A percentile compares a stretch with the other conserved stretches of the same genome.
These are phyloP conservation scores for Cercospora sesami DNA, from an alignment of 2,329 filamentous ascomycete species.

Conservation along the genomic window DNA sequence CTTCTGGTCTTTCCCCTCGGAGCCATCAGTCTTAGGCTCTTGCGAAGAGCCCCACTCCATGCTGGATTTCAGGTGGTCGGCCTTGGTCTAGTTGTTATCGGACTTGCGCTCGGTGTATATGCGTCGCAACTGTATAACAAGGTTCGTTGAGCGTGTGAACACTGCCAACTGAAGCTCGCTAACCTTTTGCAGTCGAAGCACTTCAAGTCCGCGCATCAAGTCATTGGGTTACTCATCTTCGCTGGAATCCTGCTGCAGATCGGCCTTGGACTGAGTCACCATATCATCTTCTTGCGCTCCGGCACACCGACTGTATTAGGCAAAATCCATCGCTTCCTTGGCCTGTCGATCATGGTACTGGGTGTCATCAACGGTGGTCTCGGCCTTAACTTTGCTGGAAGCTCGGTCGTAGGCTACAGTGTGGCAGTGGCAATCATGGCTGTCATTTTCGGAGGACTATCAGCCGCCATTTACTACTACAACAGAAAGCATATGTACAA, in stretches of 20 bases:
- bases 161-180: neutral
- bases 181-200: slow-evolving; percentile 40
- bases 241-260: slow-evolving; percentile 40
- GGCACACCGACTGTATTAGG: slow-evolving; percentile 46
- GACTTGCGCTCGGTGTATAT: slow-evolving; percentile 46
- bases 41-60: slow-evolving; percentile 46
- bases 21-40: slow-evolving; percentile 41
- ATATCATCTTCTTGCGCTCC: slow-evolving; percentile 39
- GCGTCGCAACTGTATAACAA: slow-evolving; percentile 44
- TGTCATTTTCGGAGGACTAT: slow-evolving; percentile 23
- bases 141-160: slow-evolving; percentile 33
- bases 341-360: slow-evolving; percentile 55
- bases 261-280: slow-evolving; percentile 44
- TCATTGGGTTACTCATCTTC: slow-evolving; percentile 47
- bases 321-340: slow-evolving; percentile 59
- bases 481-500: slow-evolving; percentile 25
- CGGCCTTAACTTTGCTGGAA: slow-evolving; percentile 59
- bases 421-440: slow-evolving; percentile 27
- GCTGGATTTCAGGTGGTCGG: slow-evolving; percentile 44
- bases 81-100: slow-evolving; percentile 41
- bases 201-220: slow-evolving; percentile 50
- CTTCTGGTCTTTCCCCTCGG: slow-evolving; percentile 41
- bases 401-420: slow-evolving; percentile 33
- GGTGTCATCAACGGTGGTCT: slow-evolving; percentile 60
- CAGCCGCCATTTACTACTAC: slow-evolving; percentile 19